Percentiles rank a stretch among this genome's conserved stretches.
Conservation (phyloP, 2,329 filamentous ascomycete genomes). For the Trichophyton mentagrophytes region DNA sequence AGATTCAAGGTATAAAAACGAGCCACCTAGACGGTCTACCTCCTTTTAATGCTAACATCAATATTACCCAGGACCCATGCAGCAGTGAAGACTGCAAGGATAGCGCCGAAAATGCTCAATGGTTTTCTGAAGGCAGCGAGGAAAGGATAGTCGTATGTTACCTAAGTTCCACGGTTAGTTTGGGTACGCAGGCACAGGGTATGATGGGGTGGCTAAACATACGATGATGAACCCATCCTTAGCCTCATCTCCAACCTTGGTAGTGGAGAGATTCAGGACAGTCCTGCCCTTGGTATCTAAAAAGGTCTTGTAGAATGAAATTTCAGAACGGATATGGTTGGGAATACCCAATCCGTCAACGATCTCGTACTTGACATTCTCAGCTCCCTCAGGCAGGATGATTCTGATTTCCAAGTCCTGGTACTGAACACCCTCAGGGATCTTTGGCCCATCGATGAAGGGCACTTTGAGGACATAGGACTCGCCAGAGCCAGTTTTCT, state of each 20-base stretch:
- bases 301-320: conserved; percentile 67
- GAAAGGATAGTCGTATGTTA: conserved; percentile 77
- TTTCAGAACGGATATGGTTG: conserved; percentile 40
- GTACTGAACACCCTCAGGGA: conserved; percentile 74
- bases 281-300: conserved; percentile 89
- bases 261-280: conserved; percentile 62
- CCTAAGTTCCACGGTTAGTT: conserved; percentile 19
- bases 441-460: conserved; percentile 84
- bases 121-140: conserved; percentile 72
- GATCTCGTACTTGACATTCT: conserved; percentile 50
- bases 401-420: conserved; percentile 67
- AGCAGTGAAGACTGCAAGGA: conserved; percentile 60
- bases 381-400: conserved; percentile 80
- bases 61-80: conserved; percentile 65
- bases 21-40: conserved; percentile 21
- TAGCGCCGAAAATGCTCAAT: conserved; percentile 60
- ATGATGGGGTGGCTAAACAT: conserved; percentile 14
- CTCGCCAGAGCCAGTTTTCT: conserved; percentile 45
- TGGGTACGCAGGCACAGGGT: not conserved
- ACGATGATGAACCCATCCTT: conserved; percentile 68
- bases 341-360: conserved; percentile 62
- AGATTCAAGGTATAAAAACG: not conserved
- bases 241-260: conserved; percentile 83
- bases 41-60: conserved; percentile 64
- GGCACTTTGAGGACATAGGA: conserved; percentile 81